phyloP scores from a whole-genome alignment of 306 rosid species.

The Medicago truncatula region MtrunA17r5.0-ANR NC_053046.1:12524001-12524500 shows the following conservation, averaged over 20 bases:
- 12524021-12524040: slow-evolving; percentile 98
- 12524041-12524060: slow-evolving; percentile 72
- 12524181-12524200: slow-evolving; percentile 11
- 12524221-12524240: slow-evolving; percentile 16
- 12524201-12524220: not conserved
- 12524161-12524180: slow-evolving; percentile 24
- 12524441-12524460: not conserved
- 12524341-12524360: not conserved
- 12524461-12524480: slow-evolving; percentile 11
- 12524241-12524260: not conserved
- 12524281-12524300: slow-evolving; percentile 14
- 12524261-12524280: slow-evolving; percentile 28
- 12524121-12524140: slow-evolving; percentile 17
- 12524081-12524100: slow-evolving; percentile 4
- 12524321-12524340: slow-evolving; percentile 1
- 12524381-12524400: not conserved
- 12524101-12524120: slow-evolving; percentile 14
- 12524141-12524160: slow-evolving; percentile 25
- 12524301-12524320: not conserved
- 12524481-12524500: slow-evolving; percentile 11
- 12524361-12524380: slow-evolving; percentile 11
- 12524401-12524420: not conserved
- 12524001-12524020: slow-evolving; percentile 99
- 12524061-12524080: slow-evolving; percentile 13
- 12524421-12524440: slow-evolving; percentile 29